A percentile compares a stretch with the other conserved stretches of the same genome.
Evolutionary conservation across 345 rosid genomes (phyloP).

Genomic region (Eucalyptus brandiana): DNA sequence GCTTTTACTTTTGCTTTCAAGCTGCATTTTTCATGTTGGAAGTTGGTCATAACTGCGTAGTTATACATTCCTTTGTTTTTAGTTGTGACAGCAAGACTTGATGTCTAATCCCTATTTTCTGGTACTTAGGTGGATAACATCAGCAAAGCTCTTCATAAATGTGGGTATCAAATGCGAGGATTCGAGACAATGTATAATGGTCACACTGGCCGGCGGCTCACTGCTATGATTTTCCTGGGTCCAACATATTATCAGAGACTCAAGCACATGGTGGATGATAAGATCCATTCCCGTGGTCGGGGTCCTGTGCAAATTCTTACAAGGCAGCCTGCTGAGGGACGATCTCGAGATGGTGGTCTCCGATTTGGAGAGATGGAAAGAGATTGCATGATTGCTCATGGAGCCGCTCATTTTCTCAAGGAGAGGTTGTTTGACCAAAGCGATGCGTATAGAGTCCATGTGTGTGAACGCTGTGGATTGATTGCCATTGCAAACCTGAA

Average conservation of each 20-base stretch:
- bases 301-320: slow-evolving; percentile 96
- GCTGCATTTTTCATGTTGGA: neutral
- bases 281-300: slow-evolving; percentile 96
- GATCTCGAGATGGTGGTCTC: slow-evolving; percentile 95
- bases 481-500: slow-evolving; percentile 92
- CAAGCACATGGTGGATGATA: slow-evolving; percentile 98
- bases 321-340: slow-evolving; percentile 98
- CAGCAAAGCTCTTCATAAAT: slow-evolving; percentile 93
- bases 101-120: neutral
- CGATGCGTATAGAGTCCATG: slow-evolving; percentile 93
- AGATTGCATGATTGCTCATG: slow-evolving; percentile 98
- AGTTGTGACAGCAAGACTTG: neutral
- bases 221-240: slow-evolving; percentile 91
- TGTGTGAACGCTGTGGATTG: slow-evolving; percentile 84
- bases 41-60: neutral
- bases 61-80: neutral
- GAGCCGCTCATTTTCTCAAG: slow-evolving; percentile 88
- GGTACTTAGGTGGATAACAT: slow-evolving; percentile 79
- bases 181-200: slow-evolving; percentile 98
- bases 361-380: slow-evolving; percentile 98
- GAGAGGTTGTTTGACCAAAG: slow-evolving; percentile 97
- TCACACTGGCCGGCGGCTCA: slow-evolving; percentile 82
- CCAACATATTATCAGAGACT: slow-evolving; percentile 95
- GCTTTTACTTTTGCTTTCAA: neutral
- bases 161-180: slow-evolving; percentile 99